Evolutionary conservation across 495 filamentous ascomycete species (phyloP), one percentile per base, ranked within the genome.

Genomic region (Podospora pseudoanserina): DNA sequence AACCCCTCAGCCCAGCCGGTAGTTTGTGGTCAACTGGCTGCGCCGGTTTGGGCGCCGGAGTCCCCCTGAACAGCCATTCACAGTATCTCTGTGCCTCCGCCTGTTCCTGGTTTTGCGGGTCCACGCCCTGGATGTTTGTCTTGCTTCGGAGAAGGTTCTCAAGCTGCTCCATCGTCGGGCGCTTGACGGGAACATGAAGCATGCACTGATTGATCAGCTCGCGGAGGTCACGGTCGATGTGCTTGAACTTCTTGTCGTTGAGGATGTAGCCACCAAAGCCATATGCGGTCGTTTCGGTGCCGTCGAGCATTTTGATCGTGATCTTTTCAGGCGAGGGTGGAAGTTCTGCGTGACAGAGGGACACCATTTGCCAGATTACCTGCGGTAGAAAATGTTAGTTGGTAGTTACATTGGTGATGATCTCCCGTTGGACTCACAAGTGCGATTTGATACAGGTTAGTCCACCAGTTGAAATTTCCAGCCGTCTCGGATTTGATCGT

Each of bases 401-500:
- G 34, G 3, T 5, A 39, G 5, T 11, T 39, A 5, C 11, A 39
- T 6, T 39, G 1, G 11, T 49, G 39, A 49, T 49, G 39, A 13
- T 49, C 11, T 39, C 1, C 11, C 34, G 5, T 39, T 11, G 11
- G 11, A 39, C 34, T 39, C 11, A 39, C 34, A 39, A 65, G 26
- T 16, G 62, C 62, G 20, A 68, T 30, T 62, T 67, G 63, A 60
- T 67, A 71, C 16, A 71, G 63, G 27, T 71, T 68, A 1, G 63
- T 68, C 58, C 67, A 65, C 58, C 62, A 68, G 44, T 63, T 66
- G 58, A 63, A 71, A 19, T 68, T 68, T 0, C 66, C 69, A 13
- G 69, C 69, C 23, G 44, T 63, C 20, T 30, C 15, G n/a, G 66
- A 26, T 19, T 18, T 23, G 20, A 30, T n/a, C 18, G n/a, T 57